Percentiles rank a stretch among this genome's conserved stretches.
phyloP scores from a whole-genome alignment of 805 yeast species.

The Candida incommunis region DNA sequence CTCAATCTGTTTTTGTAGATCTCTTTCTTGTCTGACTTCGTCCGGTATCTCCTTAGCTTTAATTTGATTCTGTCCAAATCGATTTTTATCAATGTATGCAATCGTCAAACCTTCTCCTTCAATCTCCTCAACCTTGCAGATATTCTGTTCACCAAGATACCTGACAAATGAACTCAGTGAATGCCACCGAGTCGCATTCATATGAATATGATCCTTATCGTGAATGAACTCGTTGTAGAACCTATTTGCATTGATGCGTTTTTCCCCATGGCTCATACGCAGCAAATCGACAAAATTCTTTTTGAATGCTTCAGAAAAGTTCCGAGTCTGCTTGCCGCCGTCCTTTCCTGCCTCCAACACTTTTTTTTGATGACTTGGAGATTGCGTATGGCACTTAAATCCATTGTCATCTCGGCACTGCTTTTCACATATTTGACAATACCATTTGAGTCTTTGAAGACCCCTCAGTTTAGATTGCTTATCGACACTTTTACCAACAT shows the following conservation, averaged over 20 bases:
- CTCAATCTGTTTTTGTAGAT: conserved; percentile 41
- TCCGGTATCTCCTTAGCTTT: conserved; percentile 27
- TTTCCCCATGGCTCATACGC: conserved; percentile 64
- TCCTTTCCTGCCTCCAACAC: conserved; percentile 34
- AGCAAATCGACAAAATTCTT: conserved; percentile 50
- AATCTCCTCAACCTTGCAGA: conserved; percentile 34
- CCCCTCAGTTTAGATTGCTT: conserved; percentile 51
- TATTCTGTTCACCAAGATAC: conserved; percentile 41
- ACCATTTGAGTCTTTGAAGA: conserved; percentile 70
- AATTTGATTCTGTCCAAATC: conserved; percentile 23
- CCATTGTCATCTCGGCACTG: conserved; percentile 97
- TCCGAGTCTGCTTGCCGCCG: conserved; percentile 30
- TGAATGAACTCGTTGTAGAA: conserved; percentile 83
- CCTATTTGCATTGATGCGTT: conserved; percentile 62
- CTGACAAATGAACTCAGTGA: conserved; percentile 56
- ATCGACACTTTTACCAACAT: too few species aligned
- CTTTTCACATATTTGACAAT: conserved; percentile 80
- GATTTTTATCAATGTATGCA: conserved; percentile 38
- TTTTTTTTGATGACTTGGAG: conserved; percentile 61
- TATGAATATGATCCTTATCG: conserved; percentile 73
- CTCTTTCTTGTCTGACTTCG: conserved; percentile 28
- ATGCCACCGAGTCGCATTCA: conserved; percentile 78
- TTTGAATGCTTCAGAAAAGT: conserved; percentile 47
- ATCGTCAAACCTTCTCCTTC: conserved; percentile 29
- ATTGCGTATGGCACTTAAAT: conserved; percentile 72